A percentile compares a stretch with the other conserved stretches of the same genome.
Conservation (phyloP, 129 eudicot genomes). For the Escallonia rubra region DNA sequence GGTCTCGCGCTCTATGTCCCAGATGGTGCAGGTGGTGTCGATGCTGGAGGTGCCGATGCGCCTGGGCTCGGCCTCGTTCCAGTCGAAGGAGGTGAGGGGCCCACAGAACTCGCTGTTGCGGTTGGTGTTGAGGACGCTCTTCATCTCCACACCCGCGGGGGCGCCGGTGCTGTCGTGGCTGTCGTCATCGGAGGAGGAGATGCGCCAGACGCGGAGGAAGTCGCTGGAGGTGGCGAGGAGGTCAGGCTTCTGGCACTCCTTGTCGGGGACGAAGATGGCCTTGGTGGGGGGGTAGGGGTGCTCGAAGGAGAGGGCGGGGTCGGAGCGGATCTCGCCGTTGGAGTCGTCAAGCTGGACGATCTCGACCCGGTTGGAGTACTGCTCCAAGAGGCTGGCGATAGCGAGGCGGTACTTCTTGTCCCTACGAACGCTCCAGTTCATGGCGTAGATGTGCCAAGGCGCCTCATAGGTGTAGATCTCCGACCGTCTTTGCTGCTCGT, state of each 20-base stretch:
- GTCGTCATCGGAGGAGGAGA: slow-evolving; percentile 35
- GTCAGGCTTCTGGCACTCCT: slow-evolving; percentile 89
- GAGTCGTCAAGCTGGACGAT: slow-evolving; percentile 89
- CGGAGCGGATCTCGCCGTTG: slow-evolving; percentile 86
- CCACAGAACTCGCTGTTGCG: slow-evolving; percentile 85
- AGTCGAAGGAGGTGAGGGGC: slow-evolving; percentile 84
- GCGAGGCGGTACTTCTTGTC: slow-evolving; percentile 93
- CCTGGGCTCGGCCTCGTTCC: slow-evolving; percentile 93
- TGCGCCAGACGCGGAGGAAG: slow-evolving; percentile 76
- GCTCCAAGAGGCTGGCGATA: slow-evolving; percentile 78
- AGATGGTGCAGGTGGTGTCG: slow-evolving; percentile 87
- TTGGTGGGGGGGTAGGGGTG: slow-evolving; percentile 96
- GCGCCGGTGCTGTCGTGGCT: slow-evolving; percentile 8
- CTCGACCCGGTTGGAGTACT: slow-evolving; percentile 80
- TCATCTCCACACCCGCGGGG: slow-evolving; percentile 43
- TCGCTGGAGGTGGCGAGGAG: slow-evolving; percentile 84
- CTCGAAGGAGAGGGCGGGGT: slow-evolving; percentile 71
- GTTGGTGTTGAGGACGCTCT: slow-evolving; percentile 58
- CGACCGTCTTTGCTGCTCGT: slow-evolving; percentile 84
- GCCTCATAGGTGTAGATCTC: slow-evolving; percentile 99
- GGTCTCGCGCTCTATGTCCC: slow-evolving; percentile 85
- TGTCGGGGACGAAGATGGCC: slow-evolving; percentile 79
- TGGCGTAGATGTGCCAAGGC: slow-evolving; percentile 97
- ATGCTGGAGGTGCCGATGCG: slow-evolving; percentile 84
- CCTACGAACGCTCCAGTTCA: slow-evolving; percentile 96